Conservation (phyloP, 228 moss, liverwort and hornwort genomes). For the Sphagnum magellanicum region DNA sequence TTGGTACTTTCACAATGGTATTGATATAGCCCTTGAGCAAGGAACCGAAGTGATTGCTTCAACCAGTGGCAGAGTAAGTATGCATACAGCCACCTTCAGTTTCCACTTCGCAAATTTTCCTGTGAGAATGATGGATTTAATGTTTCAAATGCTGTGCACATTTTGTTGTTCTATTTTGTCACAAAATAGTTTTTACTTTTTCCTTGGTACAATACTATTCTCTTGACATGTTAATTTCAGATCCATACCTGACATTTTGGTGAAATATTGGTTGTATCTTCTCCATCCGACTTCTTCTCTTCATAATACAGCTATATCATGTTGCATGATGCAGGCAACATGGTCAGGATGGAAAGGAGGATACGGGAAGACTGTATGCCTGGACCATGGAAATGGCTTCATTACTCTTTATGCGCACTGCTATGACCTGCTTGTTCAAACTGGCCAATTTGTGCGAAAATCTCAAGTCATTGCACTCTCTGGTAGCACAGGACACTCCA, state of each 20-base stretch:
- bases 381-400: conserved; percentile 37
- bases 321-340: conserved; percentile 12
- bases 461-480: conserved; percentile 33
- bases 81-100: too few relatives aligned
- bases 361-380: conserved; percentile 37
- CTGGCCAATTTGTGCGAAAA: conserved; percentile 31
- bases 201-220: too few relatives aligned
- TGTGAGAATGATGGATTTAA: too few relatives aligned
- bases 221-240: too few relatives aligned
- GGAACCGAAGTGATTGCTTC: conserved; percentile 36
- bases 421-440: conserved; percentile 25
- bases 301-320: too few relatives aligned
- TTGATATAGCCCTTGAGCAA: conserved; percentile 35
- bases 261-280: too few relatives aligned
- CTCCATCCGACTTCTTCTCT: too few relatives aligned
- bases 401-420: conserved; percentile 38
- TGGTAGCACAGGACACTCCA: conserved; percentile 36
- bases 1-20: conserved; percentile 45
- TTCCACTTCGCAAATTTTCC: too few relatives aligned
- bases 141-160: too few relatives aligned
- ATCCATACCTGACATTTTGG: too few relatives aligned
- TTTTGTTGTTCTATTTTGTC: too few relatives aligned
- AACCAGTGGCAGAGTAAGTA: conserved; percentile 33
- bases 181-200: too few relatives aligned
- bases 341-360: conserved; percentile 47